Percentiles rank a stretch among this genome's conserved stretches.
Evolutionary conservation across 805 yeast species (phyloP).

Genomic region (Sporopachydermia quercuum): DNA sequence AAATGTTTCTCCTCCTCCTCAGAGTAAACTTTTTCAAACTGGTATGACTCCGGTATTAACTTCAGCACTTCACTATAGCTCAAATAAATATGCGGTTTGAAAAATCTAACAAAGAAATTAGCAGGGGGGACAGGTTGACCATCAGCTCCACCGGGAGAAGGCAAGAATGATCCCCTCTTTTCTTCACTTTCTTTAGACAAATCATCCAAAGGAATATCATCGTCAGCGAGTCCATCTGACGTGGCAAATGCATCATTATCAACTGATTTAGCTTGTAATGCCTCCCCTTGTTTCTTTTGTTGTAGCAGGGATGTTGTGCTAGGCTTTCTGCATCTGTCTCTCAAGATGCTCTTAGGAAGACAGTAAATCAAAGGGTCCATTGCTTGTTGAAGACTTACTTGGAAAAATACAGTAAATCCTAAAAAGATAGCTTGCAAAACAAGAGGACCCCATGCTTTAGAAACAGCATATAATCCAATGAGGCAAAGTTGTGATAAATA

Average conservation of each 20-base stretch:
- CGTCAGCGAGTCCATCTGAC: constrained; percentile 2
- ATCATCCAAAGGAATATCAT: background rate
- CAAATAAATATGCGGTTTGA: constrained; percentile 40
- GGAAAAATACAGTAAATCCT: constrained; percentile 52
- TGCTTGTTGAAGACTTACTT: constrained; percentile 46
- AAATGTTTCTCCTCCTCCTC: constrained; percentile 42
- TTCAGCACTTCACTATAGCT: constrained; percentile 32
- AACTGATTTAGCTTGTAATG: constrained; percentile 1
- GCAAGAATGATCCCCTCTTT: background rate
- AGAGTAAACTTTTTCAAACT: constrained; percentile 23
- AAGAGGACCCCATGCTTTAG: constrained; percentile 92
- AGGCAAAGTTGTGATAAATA: constrained; percentile 80
- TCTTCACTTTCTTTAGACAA: background rate
- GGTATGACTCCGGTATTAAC: constrained; percentile 44
- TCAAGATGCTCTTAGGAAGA: constrained; percentile 17
- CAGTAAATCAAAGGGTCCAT: constrained; percentile 40
- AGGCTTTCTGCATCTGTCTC: constrained; percentile 2
- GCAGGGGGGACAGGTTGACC: constrained; percentile 18
- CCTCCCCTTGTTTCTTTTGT: constrained; percentile 3
- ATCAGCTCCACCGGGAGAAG: constrained; percentile 13
- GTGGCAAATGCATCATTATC: constrained; percentile 2
- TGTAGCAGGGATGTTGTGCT: constrained; percentile 6
- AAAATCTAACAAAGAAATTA: constrained; percentile 31
- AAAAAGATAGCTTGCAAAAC: constrained; percentile 57
- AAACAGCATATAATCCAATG: constrained; percentile 75